Percentiles rank a stretch among this genome's conserved stretches.
Evolutionary conservation across 139 green algal genomes (phyloP).

Genomic region (Coccomyxa sp.): DNA sequence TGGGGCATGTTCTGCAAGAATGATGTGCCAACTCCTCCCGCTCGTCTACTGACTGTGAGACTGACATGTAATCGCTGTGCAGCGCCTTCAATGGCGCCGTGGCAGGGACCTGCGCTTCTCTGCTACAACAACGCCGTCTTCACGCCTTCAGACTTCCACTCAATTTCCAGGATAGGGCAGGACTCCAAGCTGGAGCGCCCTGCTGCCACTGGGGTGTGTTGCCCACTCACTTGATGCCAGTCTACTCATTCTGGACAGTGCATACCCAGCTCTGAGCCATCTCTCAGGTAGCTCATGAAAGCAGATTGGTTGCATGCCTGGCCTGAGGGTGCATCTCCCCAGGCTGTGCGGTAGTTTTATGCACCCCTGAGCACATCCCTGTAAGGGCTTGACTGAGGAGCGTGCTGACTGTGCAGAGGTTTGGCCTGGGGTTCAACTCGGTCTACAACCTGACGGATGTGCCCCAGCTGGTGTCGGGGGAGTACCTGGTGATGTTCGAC

Average conservation of each 20-base stretch:
- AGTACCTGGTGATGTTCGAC: constrained; percentile 77
- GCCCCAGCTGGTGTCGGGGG: constrained; percentile 65
- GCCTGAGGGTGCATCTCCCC: not conserved
- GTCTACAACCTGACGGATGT: constrained; percentile 78
- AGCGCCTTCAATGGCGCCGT: constrained; percentile 20
- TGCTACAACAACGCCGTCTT: constrained; percentile 70
- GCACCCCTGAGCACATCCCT: not conserved
- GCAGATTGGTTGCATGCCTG: not conserved
- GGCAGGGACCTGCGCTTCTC: constrained; percentile 72
- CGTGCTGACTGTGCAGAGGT: constrained; percentile 22
- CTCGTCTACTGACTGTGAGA: not conserved
- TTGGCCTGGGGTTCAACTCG: constrained; percentile 72
- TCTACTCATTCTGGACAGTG: not conserved
- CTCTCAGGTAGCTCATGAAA: too few species aligned
- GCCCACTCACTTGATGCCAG: too few species aligned
- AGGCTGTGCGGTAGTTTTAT: too few species aligned
- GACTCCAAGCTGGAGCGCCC: constrained; percentile 68
- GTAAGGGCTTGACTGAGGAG: constrained; percentile 10
- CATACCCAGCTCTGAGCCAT: not conserved
- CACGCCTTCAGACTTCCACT: constrained; percentile 52
- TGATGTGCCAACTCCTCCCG: too few species aligned
- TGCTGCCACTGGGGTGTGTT: constrained; percentile 47
- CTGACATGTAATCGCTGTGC: not conserved
- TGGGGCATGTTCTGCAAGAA: too few species aligned
- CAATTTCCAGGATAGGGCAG: constrained; percentile 60